Evolutionary conservation across 1,284 basidiomycete genomes (phyloP).

Genomic region (Ustilago esculenta): DNA sequence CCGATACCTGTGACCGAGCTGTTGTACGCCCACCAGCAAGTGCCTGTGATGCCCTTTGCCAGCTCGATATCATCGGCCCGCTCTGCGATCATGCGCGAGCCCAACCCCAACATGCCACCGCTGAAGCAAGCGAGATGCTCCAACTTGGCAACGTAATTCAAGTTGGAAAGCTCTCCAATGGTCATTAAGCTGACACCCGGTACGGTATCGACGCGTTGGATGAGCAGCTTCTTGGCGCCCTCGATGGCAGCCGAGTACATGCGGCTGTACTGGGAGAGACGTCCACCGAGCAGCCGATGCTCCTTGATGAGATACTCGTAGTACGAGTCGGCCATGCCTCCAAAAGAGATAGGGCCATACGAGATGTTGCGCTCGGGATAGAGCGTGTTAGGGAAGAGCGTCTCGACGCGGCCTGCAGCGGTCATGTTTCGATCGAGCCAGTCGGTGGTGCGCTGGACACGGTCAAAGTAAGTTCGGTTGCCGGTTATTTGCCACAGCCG

Average conservation of each 20-base stretch:
- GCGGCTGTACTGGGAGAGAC: constrained; percentile 68
- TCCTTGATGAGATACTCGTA: constrained; percentile 73
- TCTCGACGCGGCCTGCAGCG: constrained; percentile 57
- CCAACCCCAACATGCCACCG: constrained; percentile 72
- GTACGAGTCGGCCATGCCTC: constrained; percentile 70
- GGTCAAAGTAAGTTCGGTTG: constrained; percentile 71
- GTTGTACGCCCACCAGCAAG: constrained; percentile 71
- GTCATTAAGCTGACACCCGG: constrained; percentile 67
- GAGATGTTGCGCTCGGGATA: constrained; percentile 61
- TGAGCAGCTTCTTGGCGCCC: constrained; percentile 68
- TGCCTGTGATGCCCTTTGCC: constrained; percentile 69
- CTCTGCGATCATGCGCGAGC: constrained; percentile 68
- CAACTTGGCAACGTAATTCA: constrained; percentile 48
- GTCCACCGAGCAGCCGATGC: constrained; percentile 70
- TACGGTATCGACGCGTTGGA: constrained; percentile 68
- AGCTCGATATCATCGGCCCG: constrained; percentile 68
- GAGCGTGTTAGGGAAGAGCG: constrained; percentile 66
- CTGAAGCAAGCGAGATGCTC: constrained; percentile 71
- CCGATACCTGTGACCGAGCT: constrained; percentile 63
- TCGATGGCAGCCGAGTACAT: constrained; percentile 70
- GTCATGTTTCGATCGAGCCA: constrained; percentile 69
- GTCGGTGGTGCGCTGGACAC: constrained; percentile 70
- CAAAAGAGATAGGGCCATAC: constrained; percentile 67
- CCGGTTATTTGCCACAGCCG: constrained; percentile 70
- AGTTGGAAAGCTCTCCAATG: constrained; percentile 47